A percentile compares a stretch with the other conserved stretches of the same genome.
These are phyloP conservation scores for Alternaria alternata DNA, from an alignment of 2,329 filamentous ascomycete genomes.

Conservation along the genomic window DNA sequence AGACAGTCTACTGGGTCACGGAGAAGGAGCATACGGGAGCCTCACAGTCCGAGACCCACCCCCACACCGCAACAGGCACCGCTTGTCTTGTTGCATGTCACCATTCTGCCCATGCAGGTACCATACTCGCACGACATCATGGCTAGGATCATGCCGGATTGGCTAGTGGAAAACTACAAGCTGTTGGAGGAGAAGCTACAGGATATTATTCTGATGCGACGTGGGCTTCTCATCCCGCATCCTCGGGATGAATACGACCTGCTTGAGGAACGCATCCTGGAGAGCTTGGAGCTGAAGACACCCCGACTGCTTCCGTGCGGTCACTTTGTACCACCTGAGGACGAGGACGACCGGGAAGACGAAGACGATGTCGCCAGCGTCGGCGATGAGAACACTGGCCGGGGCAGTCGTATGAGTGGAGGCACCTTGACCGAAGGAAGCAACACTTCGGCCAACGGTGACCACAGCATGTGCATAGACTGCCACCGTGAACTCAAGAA, in stretches of 20 bases:
- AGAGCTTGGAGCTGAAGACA: constrained; percentile 75
- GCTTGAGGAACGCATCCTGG: constrained; percentile 78
- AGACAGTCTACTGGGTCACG: constrained; percentile 38
- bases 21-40: constrained; percentile 37
- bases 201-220: constrained; percentile 72
- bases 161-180: constrained; percentile 67
- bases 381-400: constrained; percentile 39
- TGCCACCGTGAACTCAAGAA: constrained; percentile 54
- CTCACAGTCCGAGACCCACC: constrained; percentile 37
- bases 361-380: constrained; percentile 47
- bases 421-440: constrained; percentile 46
- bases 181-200: constrained; percentile 74
- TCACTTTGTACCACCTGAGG: constrained; percentile 67
- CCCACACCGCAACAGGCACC: constrained; percentile 62
- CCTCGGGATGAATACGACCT: constrained; percentile 82
- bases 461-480: constrained; percentile 58
- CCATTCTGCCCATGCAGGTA: constrained; percentile 74
- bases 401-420: constrained; percentile 48
- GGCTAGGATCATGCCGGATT: constrained; percentile 60
- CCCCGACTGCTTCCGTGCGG: constrained; percentile 78
- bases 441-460: constrained; percentile 27
- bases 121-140: constrained; percentile 63
- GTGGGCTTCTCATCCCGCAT: constrained; percentile 78
- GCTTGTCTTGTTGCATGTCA: constrained; percentile 79
- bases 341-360: constrained; percentile 51